Evolutionary conservation across 2,329 filamentous ascomycete genomes (phyloP).

Genomic region (Pseudogymnoascus sp.): DNA sequence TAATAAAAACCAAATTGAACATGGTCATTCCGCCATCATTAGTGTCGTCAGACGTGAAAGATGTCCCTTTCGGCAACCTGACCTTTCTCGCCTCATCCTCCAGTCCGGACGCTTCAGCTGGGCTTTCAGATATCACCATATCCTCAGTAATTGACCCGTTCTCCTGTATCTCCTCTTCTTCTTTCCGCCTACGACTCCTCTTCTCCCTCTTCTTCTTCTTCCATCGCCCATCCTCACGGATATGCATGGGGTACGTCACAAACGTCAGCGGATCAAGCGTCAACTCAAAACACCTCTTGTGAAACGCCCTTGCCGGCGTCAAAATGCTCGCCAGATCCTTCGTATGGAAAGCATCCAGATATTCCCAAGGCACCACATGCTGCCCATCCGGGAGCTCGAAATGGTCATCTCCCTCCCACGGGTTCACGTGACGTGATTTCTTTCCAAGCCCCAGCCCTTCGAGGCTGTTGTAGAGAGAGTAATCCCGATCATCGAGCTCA

Average conservation of each 20-base stretch:
- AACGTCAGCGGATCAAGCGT: conserved; percentile 73
- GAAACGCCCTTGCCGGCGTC: conserved; percentile 65
- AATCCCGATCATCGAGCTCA: conserved; percentile 20
- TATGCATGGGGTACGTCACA: conserved; percentile 75
- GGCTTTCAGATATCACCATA: conserved; percentile 14
- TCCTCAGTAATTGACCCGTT: conserved; percentile 10
- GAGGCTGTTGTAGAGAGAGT: conserved; percentile 17
- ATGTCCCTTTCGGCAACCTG: conserved; percentile 19
- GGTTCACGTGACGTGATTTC: conserved; percentile 20
- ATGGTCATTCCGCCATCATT: conserved; percentile 61
- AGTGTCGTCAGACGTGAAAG: conserved; percentile 19
- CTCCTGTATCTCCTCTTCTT: conserved; percentile 21
- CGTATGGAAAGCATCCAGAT: conserved; percentile 64
- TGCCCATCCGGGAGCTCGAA: conserved; percentile 46
- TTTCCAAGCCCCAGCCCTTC: conserved; percentile 12
- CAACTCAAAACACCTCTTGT: conserved; percentile 76
- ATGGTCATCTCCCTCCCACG: conserved; percentile 30
- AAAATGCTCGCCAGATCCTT: conserved; percentile 72
- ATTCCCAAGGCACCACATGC: conserved; percentile 60
- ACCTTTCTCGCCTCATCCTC: conserved; percentile 20
- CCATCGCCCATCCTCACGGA: conserved; percentile 71
- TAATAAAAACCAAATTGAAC: conserved; percentile 94
- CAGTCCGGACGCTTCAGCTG: conserved; percentile 8
- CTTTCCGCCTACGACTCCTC: conserved; percentile 30
- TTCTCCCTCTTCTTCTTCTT: conserved; percentile 47